A percentile compares a stretch with the other conserved stretches of the same genome.
phyloP scores from a whole-genome alignment of 768 basidiomycete genomes.

The Sarcodon sp. region DNA sequence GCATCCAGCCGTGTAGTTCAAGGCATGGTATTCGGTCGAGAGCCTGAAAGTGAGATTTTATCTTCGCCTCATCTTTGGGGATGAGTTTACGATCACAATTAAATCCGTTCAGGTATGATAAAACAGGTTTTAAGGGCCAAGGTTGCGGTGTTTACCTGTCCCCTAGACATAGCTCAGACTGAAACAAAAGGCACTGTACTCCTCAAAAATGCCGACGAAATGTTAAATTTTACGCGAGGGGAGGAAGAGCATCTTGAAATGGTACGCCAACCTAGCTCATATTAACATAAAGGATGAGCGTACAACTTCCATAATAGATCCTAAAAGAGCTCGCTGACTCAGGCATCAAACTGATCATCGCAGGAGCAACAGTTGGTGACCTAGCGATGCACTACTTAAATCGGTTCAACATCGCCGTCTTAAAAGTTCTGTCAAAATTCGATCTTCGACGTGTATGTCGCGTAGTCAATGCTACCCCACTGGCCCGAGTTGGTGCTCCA shows the following conservation, averaged over 20 bases:
- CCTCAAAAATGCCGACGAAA: conserved; percentile 88
- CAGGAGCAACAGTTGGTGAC: conserved; percentile 87
- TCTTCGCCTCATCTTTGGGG: not conserved
- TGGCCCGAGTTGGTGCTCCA: conserved; percentile 91
- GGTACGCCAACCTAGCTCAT: conserved; percentile 19
- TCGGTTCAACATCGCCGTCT: conserved; percentile 83
- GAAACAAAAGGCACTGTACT: conserved; percentile 99
- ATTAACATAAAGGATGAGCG: not conserved
- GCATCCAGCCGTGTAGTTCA: conserved; percentile 76
- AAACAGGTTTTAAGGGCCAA: conserved; percentile 81
- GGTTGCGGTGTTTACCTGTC: conserved; percentile 91
- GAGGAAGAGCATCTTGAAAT: conserved; percentile 97
- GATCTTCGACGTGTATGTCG: conserved; percentile 90
- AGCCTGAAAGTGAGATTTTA: conserved; percentile 67
- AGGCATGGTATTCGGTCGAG: conserved; percentile 97
- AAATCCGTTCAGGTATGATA: conserved; percentile 40
- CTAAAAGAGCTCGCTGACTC: conserved; percentile 96
- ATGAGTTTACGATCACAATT: not conserved
- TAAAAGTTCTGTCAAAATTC: conserved; percentile 97
- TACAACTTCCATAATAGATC: conserved; percentile 38
- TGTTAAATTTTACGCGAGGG: conserved; percentile 92
- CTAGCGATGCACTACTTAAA: conserved; percentile 96
- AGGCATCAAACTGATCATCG: conserved; percentile 88
- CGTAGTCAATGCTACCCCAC: conserved; percentile 91
- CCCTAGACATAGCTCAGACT: conserved; percentile 89